These are phyloP conservation scores for Salix dunnii DNA, from an alignment of 345 rosid species.

Conservation along the genomic window DNA sequence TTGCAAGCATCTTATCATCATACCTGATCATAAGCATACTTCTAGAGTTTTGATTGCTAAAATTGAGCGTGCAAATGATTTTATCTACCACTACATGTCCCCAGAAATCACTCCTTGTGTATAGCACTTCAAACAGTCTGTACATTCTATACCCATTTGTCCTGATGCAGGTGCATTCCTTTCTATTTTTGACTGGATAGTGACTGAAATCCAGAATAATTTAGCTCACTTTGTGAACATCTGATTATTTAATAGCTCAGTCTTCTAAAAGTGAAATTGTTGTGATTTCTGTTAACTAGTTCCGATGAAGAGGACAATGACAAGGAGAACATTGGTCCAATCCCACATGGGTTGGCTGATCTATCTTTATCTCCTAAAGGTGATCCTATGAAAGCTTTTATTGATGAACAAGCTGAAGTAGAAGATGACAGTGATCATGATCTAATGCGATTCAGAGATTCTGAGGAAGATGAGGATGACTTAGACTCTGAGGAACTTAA, in stretches of 20 bases:
- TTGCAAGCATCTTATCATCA: not conserved
- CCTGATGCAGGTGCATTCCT: not conserved
- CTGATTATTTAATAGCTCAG: not conserved
- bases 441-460: conserved; percentile 52
- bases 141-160: not conserved
- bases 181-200: not conserved
- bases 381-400: conserved; percentile 75
- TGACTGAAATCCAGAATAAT: not conserved
- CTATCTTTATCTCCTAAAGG: conserved; percentile 44
- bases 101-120: not conserved
- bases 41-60: not conserved
- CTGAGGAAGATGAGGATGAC: conserved; percentile 68
- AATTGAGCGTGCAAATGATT: not conserved
- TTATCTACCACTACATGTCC: not conserved
- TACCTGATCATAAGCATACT: not conserved
- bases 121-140: not conserved
- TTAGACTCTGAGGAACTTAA: conserved; percentile 61
- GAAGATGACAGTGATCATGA: conserved; percentile 95
- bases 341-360: conserved; percentile 28
- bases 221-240: not conserved
- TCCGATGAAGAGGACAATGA: conserved; percentile 54
- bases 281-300: conserved; percentile 33
- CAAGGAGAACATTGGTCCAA: conserved; percentile 53
- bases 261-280: conserved; percentile 4
- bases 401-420: conserved; percentile 92